Evolutionary conservation across 805 yeast species (phyloP).

Genomic region (Wickerhamomyces alni): DNA sequence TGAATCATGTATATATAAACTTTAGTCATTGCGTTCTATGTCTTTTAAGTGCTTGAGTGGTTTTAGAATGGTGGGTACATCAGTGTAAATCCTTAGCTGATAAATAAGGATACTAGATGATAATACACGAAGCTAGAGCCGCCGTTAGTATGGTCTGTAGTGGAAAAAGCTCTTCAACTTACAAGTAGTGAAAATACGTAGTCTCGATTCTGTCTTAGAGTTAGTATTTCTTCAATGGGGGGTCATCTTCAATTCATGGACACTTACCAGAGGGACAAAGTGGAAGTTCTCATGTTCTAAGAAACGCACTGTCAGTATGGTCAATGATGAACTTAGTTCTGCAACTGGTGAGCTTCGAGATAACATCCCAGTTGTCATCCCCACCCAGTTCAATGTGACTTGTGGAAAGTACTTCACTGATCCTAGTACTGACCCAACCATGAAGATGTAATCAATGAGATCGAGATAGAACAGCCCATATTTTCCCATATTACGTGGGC

Average conservation of each 20-base stretch:
- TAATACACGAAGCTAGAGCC: neutral
- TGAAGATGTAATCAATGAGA: slow-evolving; percentile 36
- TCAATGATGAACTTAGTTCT: neutral
- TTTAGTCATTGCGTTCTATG: slow-evolving; percentile 2
- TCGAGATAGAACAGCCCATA: slow-evolving; percentile 34
- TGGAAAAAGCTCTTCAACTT: neutral
- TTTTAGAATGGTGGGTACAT: neutral
- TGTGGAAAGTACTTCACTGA: slow-evolving; percentile 35
- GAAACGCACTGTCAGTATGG: neutral
- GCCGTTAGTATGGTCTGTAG: neutral
- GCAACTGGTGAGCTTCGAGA: neutral
- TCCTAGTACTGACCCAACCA: slow-evolving; percentile 22
- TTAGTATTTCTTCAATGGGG: no score
- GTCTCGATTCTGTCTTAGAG: neutral
- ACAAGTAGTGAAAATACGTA: neutral
- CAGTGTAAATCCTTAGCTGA: neutral
- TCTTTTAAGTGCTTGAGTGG: neutral
- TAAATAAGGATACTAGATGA: no score
- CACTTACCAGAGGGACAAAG: neutral
- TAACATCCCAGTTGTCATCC: slow-evolving; percentile 1
- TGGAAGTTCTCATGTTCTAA: neutral
- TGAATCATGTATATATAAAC: neutral
- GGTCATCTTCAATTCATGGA: no score
- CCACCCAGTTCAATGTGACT: slow-evolving; percentile 2
- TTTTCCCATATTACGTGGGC: slow-evolving; percentile 18